Conservation (phyloP, 2,329 filamentous ascomycete species). For the Harringtonia lauricola region DNA sequence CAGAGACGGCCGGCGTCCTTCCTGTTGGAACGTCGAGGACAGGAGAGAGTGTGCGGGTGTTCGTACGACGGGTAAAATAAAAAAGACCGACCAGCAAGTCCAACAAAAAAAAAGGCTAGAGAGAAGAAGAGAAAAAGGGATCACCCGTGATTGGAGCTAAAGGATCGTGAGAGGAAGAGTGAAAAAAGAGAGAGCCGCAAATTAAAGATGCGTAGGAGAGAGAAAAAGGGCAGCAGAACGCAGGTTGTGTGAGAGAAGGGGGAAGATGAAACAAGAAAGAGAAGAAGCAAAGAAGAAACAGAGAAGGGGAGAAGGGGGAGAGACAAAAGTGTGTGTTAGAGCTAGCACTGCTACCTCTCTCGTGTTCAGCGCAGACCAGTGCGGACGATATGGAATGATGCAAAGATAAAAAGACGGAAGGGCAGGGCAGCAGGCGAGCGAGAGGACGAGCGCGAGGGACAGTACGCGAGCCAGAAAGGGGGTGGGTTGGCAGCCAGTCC, state of each 20-base stretch:
- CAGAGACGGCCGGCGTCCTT: conserved; percentile 6
- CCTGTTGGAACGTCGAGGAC: not conserved
- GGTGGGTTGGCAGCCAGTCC: too few species aligned
- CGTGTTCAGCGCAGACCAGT: too few species aligned
- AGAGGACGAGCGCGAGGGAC: too few species aligned
- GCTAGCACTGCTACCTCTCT: not conserved
- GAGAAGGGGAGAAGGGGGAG: not conserved
- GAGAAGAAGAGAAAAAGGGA: not conserved
- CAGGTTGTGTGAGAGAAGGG: not conserved
- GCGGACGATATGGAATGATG: too few species aligned
- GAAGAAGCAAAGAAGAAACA: not conserved
- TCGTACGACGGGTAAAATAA: too few species aligned
- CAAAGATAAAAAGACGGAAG: not conserved
- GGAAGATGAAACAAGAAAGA: not conserved
- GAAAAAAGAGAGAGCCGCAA: not conserved
- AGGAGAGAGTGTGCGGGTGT: not conserved
- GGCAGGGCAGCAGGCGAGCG: too few species aligned
- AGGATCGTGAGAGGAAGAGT: conserved; percentile 2
- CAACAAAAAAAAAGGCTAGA: not conserved
- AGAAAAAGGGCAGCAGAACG: not conserved
- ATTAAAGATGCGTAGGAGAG: not conserved
- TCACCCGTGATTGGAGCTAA: too few species aligned
- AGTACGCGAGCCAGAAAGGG: too few species aligned
- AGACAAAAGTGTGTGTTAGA: not conserved
- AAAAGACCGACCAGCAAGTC: not conserved